Evolutionary conservation across 345 rosid genomes (phyloP), one percentile per base, ranked within the genome.

Genomic region (Camelina hispida): DNA sequence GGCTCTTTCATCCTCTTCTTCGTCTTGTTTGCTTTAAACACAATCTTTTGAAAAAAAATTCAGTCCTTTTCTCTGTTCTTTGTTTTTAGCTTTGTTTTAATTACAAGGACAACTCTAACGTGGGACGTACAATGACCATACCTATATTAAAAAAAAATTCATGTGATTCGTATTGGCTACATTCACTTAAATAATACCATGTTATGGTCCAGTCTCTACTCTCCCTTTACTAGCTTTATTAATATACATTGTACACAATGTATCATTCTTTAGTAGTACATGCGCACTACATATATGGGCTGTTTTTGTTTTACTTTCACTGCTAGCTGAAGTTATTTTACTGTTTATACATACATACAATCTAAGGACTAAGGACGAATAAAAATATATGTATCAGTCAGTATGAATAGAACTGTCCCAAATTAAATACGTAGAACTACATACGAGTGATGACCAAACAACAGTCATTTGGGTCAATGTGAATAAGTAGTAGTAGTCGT

Each of bases 91-190:
- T 62, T 77, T 76, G 69, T 46, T 70, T 70, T 46, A 56, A 55
- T 63, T 64, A 56, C 10, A 37, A 57, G 64, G 76, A 64, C 67
- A 70, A 2, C 6, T 77, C 64, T 55, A 55, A 55, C 56, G 58
- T 77, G 18, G 71, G 56, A 18, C 34, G 77, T 71, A 78, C 77
- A 65, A 22, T 65, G 72, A 58, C 72, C 67, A 63, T 11, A 64
- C 76, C 30, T 28, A 34, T 6, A 34, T 25, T 3, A 25, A n/a
- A 23, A 13, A 15, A 48, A 30, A 12, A 2, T 17, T 71, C 80
- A 77, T 77, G 80, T 77, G 80, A 77, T 77, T 38, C 57, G 60
- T 57, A 42, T 65, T 78, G 81, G 73, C 72, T 65, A 78, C 48
- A 71, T 50, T 78, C 81, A 65, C 68, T 65, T 77, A 50, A 77